Conservation (phyloP, 2,329 filamentous ascomycete genomes). For the Fusarium armeniacum region DNA sequence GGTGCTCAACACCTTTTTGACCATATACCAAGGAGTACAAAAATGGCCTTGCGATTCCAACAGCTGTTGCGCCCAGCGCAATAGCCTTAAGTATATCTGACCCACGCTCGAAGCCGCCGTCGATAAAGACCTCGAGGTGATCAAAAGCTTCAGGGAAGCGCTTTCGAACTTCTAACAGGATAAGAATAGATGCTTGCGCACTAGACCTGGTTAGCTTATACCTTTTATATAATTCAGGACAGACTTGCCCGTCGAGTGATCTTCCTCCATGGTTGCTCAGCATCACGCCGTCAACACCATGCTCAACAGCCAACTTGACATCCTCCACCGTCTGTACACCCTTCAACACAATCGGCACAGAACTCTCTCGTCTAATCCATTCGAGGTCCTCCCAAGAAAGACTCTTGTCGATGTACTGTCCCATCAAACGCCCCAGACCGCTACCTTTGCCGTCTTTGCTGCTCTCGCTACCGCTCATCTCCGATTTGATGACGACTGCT, state of each 20-base stretch:
- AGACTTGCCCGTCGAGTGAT: conserved; percentile 62
- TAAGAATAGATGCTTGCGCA: conserved; percentile 62
- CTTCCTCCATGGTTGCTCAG: conserved; percentile 72
- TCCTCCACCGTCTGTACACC: conserved; percentile 70
- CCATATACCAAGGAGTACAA: conserved; percentile 68
- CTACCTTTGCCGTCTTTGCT: conserved; percentile 67
- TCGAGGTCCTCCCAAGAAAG: conserved; percentile 66
- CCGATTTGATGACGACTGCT: conserved; percentile 57
- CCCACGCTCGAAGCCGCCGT: conserved; percentile 67
- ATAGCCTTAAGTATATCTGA: conserved; percentile 69
- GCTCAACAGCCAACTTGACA: conserved; percentile 63
- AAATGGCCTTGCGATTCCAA: conserved; percentile 67
- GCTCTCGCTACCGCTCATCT: conserved; percentile 58
- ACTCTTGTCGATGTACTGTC: conserved; percentile 64
- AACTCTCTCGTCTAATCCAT: conserved; percentile 63
- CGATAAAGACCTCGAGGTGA: conserved; percentile 66
- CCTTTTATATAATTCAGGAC: rapidly evolving
- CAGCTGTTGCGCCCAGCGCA: conserved; percentile 66
- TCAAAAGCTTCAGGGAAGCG: conserved; percentile 64
- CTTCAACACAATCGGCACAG: conserved; percentile 68
- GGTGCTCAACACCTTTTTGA: conserved; percentile 66
- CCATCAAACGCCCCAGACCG: conserved; percentile 66
- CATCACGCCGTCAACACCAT: conserved; percentile 67
- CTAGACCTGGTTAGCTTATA: conserved; percentile 12
- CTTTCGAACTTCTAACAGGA: conserved; percentile 65